Base-by-base conservation (phyloP, 306 rosid genomes). In the Rubus idaeus region DNA sequence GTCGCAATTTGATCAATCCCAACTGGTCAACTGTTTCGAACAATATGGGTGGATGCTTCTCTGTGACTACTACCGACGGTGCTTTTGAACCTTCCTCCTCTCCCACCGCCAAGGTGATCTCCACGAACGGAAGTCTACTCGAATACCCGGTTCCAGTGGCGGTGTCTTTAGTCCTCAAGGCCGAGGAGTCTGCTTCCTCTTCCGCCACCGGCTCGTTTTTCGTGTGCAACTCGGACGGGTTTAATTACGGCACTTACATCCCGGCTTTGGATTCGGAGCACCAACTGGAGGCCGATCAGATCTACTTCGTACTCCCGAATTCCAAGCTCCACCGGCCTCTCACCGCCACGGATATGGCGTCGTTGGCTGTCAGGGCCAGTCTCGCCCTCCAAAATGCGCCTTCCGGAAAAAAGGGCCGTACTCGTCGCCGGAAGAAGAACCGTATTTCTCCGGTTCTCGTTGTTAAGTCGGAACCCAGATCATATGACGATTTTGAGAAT, bases 361-460 rank as follows among this genome's bases (percentile, higher is more conserved):
- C 89, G 41, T 78, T 88, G 18, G 91, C 91, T 0, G 83, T 88
- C 64, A 85, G 86, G 79, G 91, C 91, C 79, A 80, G 53, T 73
- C n/a, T 73, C 12, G 89, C 91, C 58, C 72, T 87, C 58, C 79
- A 84, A 26, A 69, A 74, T 14, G 42, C 30, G 42, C 30, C 3
- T 10, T 44, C 1, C 2, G 30, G 5, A 14, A 44, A 68, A 11
- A 68, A 44, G n/a, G 53, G 21, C 20, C 72, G 10, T 0, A 8
- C 2, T 45, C 55, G 16, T 53, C 39, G 20, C 35, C 77, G 78
- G 23, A 77, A 63, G n/a, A 84, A 87, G 2, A 82, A 82, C n/a
- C 86, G 90, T 21, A 49, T 87, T 50, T 84, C 88, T 62, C 90
- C 90, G 11, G 26, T 72, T 40, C 17, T 74, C 21, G 0, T 68